Percentiles rank a stretch among this genome's conserved stretches.
phyloP scores from a whole-genome alignment of 2,329 filamentous ascomycete species.

The Cordyceps farinosa region DNA sequence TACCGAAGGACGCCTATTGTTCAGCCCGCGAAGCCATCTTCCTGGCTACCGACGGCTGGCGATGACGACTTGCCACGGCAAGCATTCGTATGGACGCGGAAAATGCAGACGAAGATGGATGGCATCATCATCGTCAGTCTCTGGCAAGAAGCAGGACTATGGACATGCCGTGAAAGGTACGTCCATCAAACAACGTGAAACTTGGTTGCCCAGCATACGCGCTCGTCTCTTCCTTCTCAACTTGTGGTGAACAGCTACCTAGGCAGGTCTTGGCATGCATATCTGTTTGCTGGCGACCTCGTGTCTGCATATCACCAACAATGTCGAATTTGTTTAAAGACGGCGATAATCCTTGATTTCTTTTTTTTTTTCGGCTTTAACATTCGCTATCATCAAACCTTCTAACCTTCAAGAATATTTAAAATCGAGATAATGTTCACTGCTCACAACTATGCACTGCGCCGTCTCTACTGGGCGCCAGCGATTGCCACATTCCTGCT shows the following conservation, averaged over 20 bases:
- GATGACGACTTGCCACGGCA: neutral
- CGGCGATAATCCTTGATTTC: neutral
- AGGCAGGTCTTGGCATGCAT: neutral
- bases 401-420: neutral
- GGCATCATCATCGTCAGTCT: neutral
- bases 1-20: neutral
- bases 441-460: neutral
- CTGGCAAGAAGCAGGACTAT: neutral
- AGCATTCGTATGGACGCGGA: neutral
- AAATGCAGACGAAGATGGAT: too few relatives aligned
- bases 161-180: neutral
- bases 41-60: neutral
- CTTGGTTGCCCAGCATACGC: neutral
- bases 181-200: neutral
- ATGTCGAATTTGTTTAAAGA: neutral
- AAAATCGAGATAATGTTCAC: conserved; percentile 3
- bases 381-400: neutral
- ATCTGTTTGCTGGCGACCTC: conserved; percentile 2
- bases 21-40: neutral
- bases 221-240: conserved; percentile 16
- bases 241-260: neutral
- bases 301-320: conserved; percentile 6
- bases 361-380: neutral
- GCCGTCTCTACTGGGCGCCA: neutral
- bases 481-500: neutral